Percentiles rank a stretch among this genome's conserved stretches.
Evolutionary conservation across 805 yeast genomes (phyloP).

Genomic region (Candida lessepsii): DNA sequence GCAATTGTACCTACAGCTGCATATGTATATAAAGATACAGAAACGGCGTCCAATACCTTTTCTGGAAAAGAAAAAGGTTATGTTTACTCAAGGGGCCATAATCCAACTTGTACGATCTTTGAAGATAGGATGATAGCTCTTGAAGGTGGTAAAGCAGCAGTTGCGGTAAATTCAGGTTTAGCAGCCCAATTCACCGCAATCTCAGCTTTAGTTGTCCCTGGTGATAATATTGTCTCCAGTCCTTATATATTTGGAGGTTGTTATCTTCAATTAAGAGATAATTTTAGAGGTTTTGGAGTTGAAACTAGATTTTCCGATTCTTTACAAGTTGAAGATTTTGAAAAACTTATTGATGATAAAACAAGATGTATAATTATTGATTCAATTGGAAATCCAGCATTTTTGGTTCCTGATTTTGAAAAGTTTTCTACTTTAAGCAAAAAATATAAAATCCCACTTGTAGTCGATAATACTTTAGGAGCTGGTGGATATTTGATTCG

Average conservation of each 20-base stretch:
- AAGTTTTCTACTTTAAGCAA: conserved; percentile 56
- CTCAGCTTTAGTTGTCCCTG: conserved; percentile 76
- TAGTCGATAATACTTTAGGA: conserved; percentile 89
- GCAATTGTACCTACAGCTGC: conserved; percentile 93
- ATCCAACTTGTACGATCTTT: conserved; percentile 89
- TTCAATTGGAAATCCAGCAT: conserved; percentile 88
- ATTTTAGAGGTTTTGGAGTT: conserved; percentile 84
- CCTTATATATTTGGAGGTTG: conserved; percentile 92
- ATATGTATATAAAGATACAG: conserved; percentile 79
- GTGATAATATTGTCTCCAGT: conserved; percentile 86
- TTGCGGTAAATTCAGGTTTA: conserved; percentile 90
- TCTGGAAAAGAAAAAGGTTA: conserved; percentile 79
- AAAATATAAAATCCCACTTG: conserved; percentile 55
- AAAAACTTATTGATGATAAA: conserved; percentile 52
- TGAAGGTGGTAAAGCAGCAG: conserved; percentile 88
- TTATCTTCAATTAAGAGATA: conserved; percentile 87
- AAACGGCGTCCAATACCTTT: conserved; percentile 88
- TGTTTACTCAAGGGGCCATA: conserved; percentile 85
- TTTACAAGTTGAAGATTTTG: conserved; percentile 58
- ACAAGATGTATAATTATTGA: conserved; percentile 90
- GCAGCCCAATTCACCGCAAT: conserved; percentile 89
- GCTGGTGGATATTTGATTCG: conserved; percentile 84
- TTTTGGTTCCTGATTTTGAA: conserved; percentile 87
- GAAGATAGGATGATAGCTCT: conserved; percentile 89
- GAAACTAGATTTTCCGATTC: conserved; percentile 82